Base-by-base conservation (phyloP, 306 rosid genomes). In the Begonia loranthoides region DNA sequence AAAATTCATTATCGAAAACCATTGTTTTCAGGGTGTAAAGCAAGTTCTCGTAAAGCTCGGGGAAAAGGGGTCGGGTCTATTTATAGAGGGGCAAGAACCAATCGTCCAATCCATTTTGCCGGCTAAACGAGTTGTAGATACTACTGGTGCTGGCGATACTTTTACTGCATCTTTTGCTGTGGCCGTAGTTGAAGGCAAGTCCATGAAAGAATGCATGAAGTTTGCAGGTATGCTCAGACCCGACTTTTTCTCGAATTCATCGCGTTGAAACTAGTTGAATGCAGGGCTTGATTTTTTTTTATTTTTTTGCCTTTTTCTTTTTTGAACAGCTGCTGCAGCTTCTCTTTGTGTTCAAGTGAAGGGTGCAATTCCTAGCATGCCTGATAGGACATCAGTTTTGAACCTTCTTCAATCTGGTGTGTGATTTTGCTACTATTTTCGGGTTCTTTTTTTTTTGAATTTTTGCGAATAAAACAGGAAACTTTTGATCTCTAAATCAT, bases 331-430 rank as follows among this genome's bases (percentile, higher is more conserved):
- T 62, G 95, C 95, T 4, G 97, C 97, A 2, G 95, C 97, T 41
- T 90, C 94, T 64, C 87, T 85, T 9, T 85, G 97, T 72, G 83
- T 90, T 64, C 94, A 82, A 80, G 95, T 85, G 58, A 90, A 90
- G 71, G 97, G 95, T 50, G 95, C 97, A 63, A 79, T 80, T 74
- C 95, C 97, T 21, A 82, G 95, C 76, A 85, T 90, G 95, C 97
- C 95, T 19, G 80, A 79, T 50, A 78, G 97, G 59, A 57, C 76
- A 60, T 74, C 94, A 43, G 87, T 90, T 61, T 55, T 75, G 52
- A 76, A 76, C 58, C 83, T 85, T 54, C 90, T 90, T 64, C 68
- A 65, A 15, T 63, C 73, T 65, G 36, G 36, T 28, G 7, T 28
- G 36, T 28, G 36, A 28, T 28, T 28, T 19, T 0, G 36, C 36